Percentiles rank a stretch among this genome's conserved stretches.
Evolutionary conservation across 305 asterid genomes (phyloP).

Genomic region (Fraxinus greggii): DNA sequence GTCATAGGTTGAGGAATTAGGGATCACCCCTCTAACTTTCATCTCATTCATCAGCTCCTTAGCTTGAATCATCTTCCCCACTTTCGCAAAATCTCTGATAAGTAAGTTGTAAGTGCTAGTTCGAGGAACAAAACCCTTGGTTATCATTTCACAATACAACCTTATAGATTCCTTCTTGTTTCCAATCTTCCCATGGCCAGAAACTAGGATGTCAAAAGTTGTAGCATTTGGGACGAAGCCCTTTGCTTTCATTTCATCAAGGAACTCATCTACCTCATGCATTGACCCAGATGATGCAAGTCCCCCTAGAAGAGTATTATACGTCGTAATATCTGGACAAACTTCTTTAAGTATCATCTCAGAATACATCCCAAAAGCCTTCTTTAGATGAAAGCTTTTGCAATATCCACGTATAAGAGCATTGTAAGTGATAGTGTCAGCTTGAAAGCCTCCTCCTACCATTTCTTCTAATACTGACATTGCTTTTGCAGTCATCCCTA

Average conservation of each 20-base stretch:
- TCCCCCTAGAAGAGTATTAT: slow-evolving; percentile 67
- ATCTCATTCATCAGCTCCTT: slow-evolving; percentile 82
- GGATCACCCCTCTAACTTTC: slow-evolving; percentile 60
- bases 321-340: slow-evolving; percentile 65
- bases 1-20: slow-evolving; percentile 77
- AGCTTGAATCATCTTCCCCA: slow-evolving; percentile 85
- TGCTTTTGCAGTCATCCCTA: slow-evolving; percentile 82
- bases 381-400: slow-evolving; percentile 54
- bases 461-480: slow-evolving; percentile 52
- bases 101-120: slow-evolving; percentile 70
- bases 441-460: slow-evolving; percentile 58
- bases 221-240: slow-evolving; percentile 57
- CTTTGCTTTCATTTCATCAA: slow-evolving; percentile 54
- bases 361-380: slow-evolving; percentile 52
- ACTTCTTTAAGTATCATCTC: slow-evolving; percentile 62
- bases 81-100: slow-evolving; percentile 64
- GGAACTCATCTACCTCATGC: slow-evolving; percentile 45
- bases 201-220: slow-evolving; percentile 64
- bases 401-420: slow-evolving; percentile 78
- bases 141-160: slow-evolving; percentile 87
- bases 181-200: slow-evolving; percentile 69
- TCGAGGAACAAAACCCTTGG: slow-evolving; percentile 72
- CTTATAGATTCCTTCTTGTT: slow-evolving; percentile 71
- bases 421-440: slow-evolving; percentile 69
- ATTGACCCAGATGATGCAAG: slow-evolving; percentile 48